Percentiles rank a stretch among this genome's conserved stretches.
These are phyloP conservation scores for Reticulascus tulasneorum DNA, from an alignment of 2,329 filamentous ascomycete genomes.

Conservation along the genomic window DNA sequence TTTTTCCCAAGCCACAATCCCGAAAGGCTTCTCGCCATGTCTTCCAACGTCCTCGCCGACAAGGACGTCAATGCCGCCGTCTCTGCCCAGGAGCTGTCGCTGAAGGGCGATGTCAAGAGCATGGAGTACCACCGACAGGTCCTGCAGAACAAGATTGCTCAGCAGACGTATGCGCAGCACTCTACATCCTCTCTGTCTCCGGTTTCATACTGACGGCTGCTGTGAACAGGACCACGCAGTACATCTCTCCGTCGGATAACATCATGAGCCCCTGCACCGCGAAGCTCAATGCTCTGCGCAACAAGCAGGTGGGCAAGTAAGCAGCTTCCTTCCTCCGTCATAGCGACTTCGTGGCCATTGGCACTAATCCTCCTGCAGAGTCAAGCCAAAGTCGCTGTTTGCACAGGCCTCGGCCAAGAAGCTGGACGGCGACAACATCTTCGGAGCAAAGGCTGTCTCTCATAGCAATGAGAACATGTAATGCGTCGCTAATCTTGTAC, in stretches of 20 bases:
- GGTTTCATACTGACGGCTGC: slow-evolving; percentile 14
- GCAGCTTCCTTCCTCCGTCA: slow-evolving; percentile 17
- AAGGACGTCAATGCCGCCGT: slow-evolving; percentile 62
- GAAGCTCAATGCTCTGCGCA: slow-evolving; percentile 77
- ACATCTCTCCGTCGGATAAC: slow-evolving; percentile 80
- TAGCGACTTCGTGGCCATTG: neutral
- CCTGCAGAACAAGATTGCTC: slow-evolving; percentile 66
- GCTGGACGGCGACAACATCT: slow-evolving; percentile 37
- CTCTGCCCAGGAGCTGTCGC: slow-evolving; percentile 21
- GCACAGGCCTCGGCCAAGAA: slow-evolving; percentile 63
- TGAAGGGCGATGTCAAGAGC: slow-evolving; percentile 53
- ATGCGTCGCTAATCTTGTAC: slow-evolving; percentile 10
- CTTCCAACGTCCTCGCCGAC: slow-evolving; percentile 56
- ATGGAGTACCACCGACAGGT: slow-evolving; percentile 78
- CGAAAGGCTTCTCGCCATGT: too few species aligned
- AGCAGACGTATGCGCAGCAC: slow-evolving; percentile 50
- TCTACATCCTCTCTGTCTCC: slow-evolving; percentile 1
- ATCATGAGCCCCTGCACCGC: slow-evolving; percentile 85
- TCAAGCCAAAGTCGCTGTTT: slow-evolving; percentile 66
- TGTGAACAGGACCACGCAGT: slow-evolving; percentile 45
- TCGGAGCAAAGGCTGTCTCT: slow-evolving; percentile 20
- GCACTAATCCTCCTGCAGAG: slow-evolving; percentile 32
- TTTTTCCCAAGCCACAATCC: too few species aligned
- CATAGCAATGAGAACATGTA: slow-evolving; percentile 11
- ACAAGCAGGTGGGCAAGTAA: slow-evolving; percentile 75